Evolutionary conservation across 164 flowering plant species (phyloP).

Genomic region (Amborella trichopoda): DNA sequence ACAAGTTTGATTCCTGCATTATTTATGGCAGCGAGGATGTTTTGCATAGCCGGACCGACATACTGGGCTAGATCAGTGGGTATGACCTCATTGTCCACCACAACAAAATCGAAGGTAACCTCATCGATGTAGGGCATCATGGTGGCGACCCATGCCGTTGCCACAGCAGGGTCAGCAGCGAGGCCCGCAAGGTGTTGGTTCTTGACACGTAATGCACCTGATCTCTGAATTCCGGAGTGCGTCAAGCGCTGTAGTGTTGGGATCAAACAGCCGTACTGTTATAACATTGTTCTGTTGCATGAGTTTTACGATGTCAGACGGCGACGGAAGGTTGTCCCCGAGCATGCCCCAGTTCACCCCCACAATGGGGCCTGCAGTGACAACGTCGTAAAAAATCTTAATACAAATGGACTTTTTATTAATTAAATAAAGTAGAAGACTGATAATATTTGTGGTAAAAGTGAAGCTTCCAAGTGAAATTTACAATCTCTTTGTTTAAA

Average conservation of each 20-base stretch:
- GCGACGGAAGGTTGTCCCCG: constrained; percentile 10
- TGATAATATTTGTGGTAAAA: too few species aligned
- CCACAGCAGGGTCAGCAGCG: constrained; percentile 2
- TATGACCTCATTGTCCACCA: constrained; percentile 9
- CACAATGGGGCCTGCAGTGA: too few species aligned
- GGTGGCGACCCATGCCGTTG: constrained; percentile 8
- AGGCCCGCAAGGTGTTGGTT: constrained; percentile 5
- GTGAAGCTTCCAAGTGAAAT: too few species aligned
- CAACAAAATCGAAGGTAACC: background rate
- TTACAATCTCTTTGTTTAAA: too few species aligned
- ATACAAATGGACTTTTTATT: too few species aligned
- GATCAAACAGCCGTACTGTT: constrained; percentile 8
- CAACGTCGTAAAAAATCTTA: too few species aligned
- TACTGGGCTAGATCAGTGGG: constrained; percentile 3
- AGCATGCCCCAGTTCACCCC: constrained; percentile 12
- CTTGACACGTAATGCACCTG: background rate
- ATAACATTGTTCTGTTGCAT: constrained; percentile 1
- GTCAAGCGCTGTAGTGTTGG: constrained; percentile 2
- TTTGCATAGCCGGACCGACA: constrained; percentile 6
- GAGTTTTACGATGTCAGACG: constrained; percentile 4
- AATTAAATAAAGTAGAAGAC: too few species aligned
- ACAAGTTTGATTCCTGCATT: constrained; percentile 1
- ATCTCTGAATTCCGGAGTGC: constrained; percentile 8
- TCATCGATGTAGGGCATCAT: constrained; percentile 1
- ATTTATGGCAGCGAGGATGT: constrained; percentile 4